phyloP scores from a whole-genome alignment of 192 early-diverging fungal genomes.

The Coemansia sp. region DNA sequence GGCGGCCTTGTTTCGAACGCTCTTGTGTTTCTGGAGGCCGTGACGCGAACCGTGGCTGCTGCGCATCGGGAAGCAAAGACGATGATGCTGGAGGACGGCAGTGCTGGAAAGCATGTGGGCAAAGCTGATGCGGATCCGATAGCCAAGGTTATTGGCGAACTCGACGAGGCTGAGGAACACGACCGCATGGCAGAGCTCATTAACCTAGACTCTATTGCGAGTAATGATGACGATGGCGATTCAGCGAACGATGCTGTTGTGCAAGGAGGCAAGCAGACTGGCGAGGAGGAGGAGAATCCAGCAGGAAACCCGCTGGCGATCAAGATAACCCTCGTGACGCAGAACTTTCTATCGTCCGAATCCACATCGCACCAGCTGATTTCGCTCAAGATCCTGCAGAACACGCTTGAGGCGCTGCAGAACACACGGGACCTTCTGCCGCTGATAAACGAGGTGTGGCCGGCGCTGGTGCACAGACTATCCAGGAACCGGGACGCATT shows the following conservation, averaged over 20 bases:
- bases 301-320: conserved; percentile 39
- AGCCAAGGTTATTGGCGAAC: conserved; percentile 21
- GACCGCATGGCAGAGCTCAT: conserved; percentile 19
- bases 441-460: conserved; percentile 47
- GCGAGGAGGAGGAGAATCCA: conserved; percentile 1
- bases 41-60: conserved; percentile 24
- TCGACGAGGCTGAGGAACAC: conserved; percentile 19
- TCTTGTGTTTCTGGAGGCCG: conserved; percentile 31
- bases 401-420: conserved; percentile 23
- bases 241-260: no score
- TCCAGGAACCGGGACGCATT: conserved; percentile 17
- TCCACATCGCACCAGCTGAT: conserved; percentile 37
- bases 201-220: not conserved
- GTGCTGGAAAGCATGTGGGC: not conserved
- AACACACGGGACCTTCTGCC: conserved; percentile 38
- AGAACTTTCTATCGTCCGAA: conserved; percentile 26
- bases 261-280: not conserved
- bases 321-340: conserved; percentile 35
- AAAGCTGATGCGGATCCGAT: conserved; percentile 26
- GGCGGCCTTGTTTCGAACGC: conserved; percentile 13
- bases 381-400: conserved; percentile 45
- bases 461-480: conserved; percentile 26
- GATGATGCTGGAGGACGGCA: not conserved
- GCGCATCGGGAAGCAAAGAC: not conserved
- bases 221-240: not conserved